Evolutionary conservation across 306 rosid species (phyloP).

Genomic region (Hippophae rhamnoides): DNA sequence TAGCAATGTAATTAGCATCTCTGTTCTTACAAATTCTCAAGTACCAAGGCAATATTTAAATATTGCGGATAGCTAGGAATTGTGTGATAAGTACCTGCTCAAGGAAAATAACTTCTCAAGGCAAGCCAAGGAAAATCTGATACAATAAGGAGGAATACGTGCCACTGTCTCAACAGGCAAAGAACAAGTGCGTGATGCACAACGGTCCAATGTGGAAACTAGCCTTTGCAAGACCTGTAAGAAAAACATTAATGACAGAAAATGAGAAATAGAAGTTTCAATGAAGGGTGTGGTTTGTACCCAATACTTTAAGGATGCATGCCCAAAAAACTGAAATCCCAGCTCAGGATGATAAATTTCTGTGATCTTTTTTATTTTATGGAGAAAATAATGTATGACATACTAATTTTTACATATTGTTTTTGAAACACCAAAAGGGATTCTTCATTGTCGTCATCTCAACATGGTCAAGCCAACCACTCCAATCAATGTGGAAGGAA

Average conservation of each 20-base stretch:
- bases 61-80: slow-evolving; percentile 10
- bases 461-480: too few species aligned
- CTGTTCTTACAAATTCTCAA: too few species aligned
- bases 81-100: slow-evolving; percentile 57
- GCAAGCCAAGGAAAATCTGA: slow-evolving; percentile 85
- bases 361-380: too few species aligned
- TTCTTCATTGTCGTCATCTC: too few species aligned
- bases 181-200: slow-evolving; percentile 89
- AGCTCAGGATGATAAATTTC: too few species aligned
- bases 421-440: too few species aligned
- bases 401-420: too few species aligned
- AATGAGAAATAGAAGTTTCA: slow-evolving; percentile 5
- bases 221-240: slow-evolving; percentile 67
- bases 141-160: slow-evolving; percentile 86
- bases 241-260: slow-evolving; percentile 7
- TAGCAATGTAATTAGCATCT: too few species aligned
- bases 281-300: not conserved
- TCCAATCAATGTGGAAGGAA: too few species aligned
- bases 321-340: too few species aligned
- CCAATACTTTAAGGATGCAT: not conserved
- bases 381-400: too few species aligned
- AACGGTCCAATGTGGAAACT: slow-evolving; percentile 82
- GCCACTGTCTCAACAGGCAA: slow-evolving; percentile 90
- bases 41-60: not conserved
- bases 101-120: slow-evolving; percentile 81